These are phyloP conservation scores for Euphrasia confusa DNA, from an alignment of 257 asterid genomes.

Conservation along the genomic window DNA sequence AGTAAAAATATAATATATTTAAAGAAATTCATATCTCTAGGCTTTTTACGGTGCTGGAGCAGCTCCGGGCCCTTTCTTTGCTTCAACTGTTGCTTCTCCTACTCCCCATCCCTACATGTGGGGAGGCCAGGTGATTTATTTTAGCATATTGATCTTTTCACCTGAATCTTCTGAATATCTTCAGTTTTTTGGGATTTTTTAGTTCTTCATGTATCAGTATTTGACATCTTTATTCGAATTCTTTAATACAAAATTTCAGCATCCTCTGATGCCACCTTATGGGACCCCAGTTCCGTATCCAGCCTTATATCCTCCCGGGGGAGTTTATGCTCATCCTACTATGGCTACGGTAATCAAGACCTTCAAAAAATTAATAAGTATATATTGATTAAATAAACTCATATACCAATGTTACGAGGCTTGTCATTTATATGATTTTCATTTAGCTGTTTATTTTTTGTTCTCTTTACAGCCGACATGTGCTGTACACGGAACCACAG, in stretches of 20 bases:
- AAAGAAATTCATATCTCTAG: slow-evolving; percentile 30
- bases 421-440: slow-evolving; percentile 7
- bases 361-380: neutral
- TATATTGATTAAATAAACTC: slow-evolving; percentile 19
- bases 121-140: slow-evolving; percentile 76
- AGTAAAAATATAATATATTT: neutral
- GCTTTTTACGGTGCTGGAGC: slow-evolving; percentile 94
- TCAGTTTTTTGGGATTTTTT: neutral
- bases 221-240: slow-evolving; percentile 11
- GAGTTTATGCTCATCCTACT: slow-evolving; percentile 88
- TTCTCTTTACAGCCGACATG: slow-evolving; percentile 40
- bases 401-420: neutral
- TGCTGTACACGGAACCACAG: slow-evolving; percentile 46
- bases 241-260: slow-evolving; percentile 41
- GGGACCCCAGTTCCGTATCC: slow-evolving; percentile 98
- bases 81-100: slow-evolving; percentile 87
- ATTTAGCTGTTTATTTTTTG: slow-evolving; percentile 7
- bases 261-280: slow-evolving; percentile 92
- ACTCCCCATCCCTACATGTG: slow-evolving; percentile 88
- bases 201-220: neutral
- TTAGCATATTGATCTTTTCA: slow-evolving; percentile 7
- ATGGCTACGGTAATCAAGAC: slow-evolving; percentile 58
- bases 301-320: slow-evolving; percentile 83
- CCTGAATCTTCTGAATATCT: slow-evolving; percentile 3
- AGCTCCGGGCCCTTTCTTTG: slow-evolving; percentile 74